A percentile compares a stretch with the other conserved stretches of the same genome.
phyloP scores from a whole-genome alignment of 2,329 filamentous ascomycete species.

The Colletotrichum musae region DNA sequence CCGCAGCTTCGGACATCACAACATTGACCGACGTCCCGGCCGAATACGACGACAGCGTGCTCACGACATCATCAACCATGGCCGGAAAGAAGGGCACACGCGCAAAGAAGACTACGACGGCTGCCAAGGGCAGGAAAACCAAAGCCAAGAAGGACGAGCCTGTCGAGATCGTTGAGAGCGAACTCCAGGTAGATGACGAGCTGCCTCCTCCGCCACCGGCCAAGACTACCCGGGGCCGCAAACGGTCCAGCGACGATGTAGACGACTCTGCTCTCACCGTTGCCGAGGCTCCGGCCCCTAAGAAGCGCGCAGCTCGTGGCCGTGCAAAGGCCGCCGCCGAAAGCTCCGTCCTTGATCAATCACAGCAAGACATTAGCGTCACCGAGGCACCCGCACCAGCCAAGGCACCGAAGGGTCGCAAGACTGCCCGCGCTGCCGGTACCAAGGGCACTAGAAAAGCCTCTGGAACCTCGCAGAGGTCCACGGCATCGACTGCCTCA shows the following conservation, averaged over 20 bases:
- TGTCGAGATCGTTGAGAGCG: conserved; percentile 56
- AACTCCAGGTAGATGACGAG: conserved; percentile 50
- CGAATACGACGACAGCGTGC: conserved; percentile 70
- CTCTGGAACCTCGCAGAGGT: conserved; percentile 55
- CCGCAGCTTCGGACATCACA: conserved; percentile 63
- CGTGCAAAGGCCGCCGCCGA: conserved; percentile 63
- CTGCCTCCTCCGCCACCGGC: conserved; percentile 51
- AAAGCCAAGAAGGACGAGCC: conserved; percentile 68
- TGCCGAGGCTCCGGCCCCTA: conserved; percentile 66
- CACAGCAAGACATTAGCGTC: conserved; percentile 57
- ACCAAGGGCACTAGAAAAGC: conserved; percentile 51
- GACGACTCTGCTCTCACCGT: conserved; percentile 61
- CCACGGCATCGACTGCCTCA: conserved; percentile 59
- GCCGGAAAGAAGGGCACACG: conserved; percentile 65
- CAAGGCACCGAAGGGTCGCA: conserved; percentile 53
- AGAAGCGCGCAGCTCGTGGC: conserved; percentile 70
- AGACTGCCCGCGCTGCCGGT: conserved; percentile 62
- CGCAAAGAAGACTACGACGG: conserved; percentile 68
- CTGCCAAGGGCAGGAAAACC: conserved; percentile 67
- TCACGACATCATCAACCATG: conserved; percentile 71
- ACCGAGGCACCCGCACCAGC: conserved; percentile 50
- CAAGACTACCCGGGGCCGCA: conserved; percentile 68
- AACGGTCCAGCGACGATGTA: conserved; percentile 73
- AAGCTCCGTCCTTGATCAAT: conserved; percentile 54
- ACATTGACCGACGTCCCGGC: conserved; percentile 64